Evolutionary conservation across 1,284 basidiomycete species (phyloP), one percentile per base, ranked within the genome.

Genomic region (Fomes fomentarius): DNA sequence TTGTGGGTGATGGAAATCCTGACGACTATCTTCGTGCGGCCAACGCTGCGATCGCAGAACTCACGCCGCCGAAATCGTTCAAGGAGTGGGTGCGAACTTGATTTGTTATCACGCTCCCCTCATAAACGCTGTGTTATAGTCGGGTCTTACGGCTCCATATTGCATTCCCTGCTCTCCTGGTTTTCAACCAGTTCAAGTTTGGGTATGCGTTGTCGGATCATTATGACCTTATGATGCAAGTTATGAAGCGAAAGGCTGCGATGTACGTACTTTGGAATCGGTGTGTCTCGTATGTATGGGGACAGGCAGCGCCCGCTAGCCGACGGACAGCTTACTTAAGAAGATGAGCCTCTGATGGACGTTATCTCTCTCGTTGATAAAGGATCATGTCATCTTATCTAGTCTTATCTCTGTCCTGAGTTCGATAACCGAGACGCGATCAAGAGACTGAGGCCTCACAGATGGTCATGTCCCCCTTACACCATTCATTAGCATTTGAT

Each of bases 141-240:
- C 55, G 55, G 9, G 55, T 50, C 33, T 3, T 25, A 2, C 55
- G 50, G 24, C 10, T 19, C 4, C 55, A 52, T 15, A 8, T 57
- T 2, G 55, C 47, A 19, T 6, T 11, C 8, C 46, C 50, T 2
- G 55, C 47, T 25, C 3, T 31, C 30, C 40, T 40, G 28, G 50
- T 57, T n/a, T 41, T 52, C 21, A 12, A n/a, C 4, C 37, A 52
- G 38, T 57, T 46, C 55, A 57, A 49, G 43, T 7, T 40, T n/a
- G 10, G 4, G 0, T 50, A 47, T 6, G 46, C 50, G 5, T 38
- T 57, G 15, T 6, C 19, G 11, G 50, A 49, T 19, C 31, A 57
- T 14, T 2, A 25, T 12, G 55, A 52, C 37, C 50, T 57, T 22
- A 5, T 3, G 5, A 2, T 1, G 1, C 8, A 41, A 22, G 55